Percentiles rank a stretch among this genome's conserved stretches.
Evolutionary conservation across 306 rosid species (phyloP).

Genomic region (Alnus rubra): DNA sequence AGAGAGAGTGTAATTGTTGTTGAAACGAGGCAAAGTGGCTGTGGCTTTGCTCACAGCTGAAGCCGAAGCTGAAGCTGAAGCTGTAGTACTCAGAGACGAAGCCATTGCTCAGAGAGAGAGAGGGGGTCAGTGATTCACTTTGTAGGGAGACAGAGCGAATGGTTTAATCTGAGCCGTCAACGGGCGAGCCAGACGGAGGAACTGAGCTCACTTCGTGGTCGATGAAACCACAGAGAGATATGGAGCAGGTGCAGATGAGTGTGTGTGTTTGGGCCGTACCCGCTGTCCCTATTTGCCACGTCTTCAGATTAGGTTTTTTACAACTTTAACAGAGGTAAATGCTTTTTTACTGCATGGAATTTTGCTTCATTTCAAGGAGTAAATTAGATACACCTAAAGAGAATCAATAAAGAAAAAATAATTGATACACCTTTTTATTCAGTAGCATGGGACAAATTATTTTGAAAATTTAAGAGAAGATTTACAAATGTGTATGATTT

Average conservation of each 20-base stretch:
- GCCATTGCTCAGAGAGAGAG: constrained; percentile 30
- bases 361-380: too few species aligned
- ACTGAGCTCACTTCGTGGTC: constrained; percentile 3
- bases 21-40: constrained; percentile 25
- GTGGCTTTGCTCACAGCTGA: constrained; percentile 44
- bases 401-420: too few species aligned
- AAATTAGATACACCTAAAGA: too few species aligned
- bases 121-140: not conserved
- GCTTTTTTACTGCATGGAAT: too few species aligned
- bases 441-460: too few species aligned
- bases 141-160: constrained; percentile 21
- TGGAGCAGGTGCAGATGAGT: not conserved
- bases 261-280: not conserved
- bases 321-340: too few species aligned
- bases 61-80: constrained; percentile 25
- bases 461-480: too few species aligned
- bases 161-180: not conserved
- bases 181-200: not conserved
- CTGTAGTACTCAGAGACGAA: constrained; percentile 30
- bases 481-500: too few species aligned
- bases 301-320: not conserved
- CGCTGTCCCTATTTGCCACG: not conserved
- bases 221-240: constrained; percentile 33
- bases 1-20: constrained; percentile 20
- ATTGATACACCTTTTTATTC: too few species aligned